Evolutionary conservation across 345 rosid genomes (phyloP).

Genomic region (Populus nigra): DNA sequence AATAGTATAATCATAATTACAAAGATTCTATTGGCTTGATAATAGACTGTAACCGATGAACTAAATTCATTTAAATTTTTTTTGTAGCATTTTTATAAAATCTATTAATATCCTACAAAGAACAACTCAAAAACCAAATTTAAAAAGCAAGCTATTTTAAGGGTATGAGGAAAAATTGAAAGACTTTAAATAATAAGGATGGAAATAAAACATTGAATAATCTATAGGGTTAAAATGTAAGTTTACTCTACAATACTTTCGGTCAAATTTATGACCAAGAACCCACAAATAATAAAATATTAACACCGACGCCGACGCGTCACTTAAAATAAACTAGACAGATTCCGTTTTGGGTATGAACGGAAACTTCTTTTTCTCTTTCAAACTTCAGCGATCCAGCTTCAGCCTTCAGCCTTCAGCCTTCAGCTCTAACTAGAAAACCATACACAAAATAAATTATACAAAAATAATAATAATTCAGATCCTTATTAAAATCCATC

Average conservation of each 20-base stretch:
- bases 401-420: not conserved
- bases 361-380: not conserved
- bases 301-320: not conserved
- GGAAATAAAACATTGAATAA: not conserved
- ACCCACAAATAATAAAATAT: not conserved
- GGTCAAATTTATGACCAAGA: not conserved
- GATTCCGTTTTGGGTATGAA: not conserved
- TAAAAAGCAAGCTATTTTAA: too few relatives aligned
- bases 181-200: not conserved
- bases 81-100: too few relatives aligned
- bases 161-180: not conserved
- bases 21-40: too few relatives aligned
- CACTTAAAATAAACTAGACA: not conserved
- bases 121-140: too few relatives aligned
- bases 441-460: not conserved
- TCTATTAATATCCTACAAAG: too few relatives aligned
- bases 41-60: rapidly evolving
- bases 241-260: not conserved
- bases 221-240: not conserved
- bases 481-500: slow-evolving; percentile 9
- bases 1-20: too few relatives aligned
- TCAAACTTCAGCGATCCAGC: not conserved
- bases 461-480: not conserved
- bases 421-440: not conserved
- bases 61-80: too few relatives aligned